phyloP scores from a whole-genome alignment of 2,329 filamentous ascomycete species.

The Westerdykella ornata region DNA sequence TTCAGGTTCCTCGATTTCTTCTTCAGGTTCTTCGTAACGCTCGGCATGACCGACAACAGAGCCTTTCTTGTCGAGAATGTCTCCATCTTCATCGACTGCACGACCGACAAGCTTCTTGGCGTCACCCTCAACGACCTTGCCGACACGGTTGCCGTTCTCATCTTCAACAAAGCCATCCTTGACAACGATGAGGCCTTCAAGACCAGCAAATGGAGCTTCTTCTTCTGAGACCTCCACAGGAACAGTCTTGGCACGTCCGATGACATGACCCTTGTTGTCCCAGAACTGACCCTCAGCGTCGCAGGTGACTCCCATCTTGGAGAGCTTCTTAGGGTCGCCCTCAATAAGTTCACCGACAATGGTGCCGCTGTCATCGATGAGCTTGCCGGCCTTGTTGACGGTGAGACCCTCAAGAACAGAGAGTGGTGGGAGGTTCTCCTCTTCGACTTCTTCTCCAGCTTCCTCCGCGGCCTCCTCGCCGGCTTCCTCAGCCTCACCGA shows the following conservation, averaged over 20 bases:
- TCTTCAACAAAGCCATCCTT: slow-evolving; percentile 47
- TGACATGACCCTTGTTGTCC: slow-evolving; percentile 49
- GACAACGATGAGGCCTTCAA: slow-evolving; percentile 46
- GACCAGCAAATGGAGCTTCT: slow-evolving; percentile 46
- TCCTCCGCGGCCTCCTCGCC: slow-evolving; percentile 23
- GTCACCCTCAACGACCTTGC: slow-evolving; percentile 45
- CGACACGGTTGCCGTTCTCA: slow-evolving; percentile 46
- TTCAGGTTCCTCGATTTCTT: slow-evolving; percentile 43
- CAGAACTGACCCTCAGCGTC: slow-evolving; percentile 48
- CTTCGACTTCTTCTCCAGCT: slow-evolving; percentile 28
- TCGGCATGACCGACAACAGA: slow-evolving; percentile 48
- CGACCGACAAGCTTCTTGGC: slow-evolving; percentile 48
- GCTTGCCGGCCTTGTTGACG: slow-evolving; percentile 48
- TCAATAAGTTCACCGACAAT: slow-evolving; percentile 46
- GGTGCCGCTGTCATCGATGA: slow-evolving; percentile 43
- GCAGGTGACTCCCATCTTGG: slow-evolving; percentile 42
- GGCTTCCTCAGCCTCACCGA: slow-evolving; percentile 25
- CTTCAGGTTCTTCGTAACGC: slow-evolving; percentile 59
- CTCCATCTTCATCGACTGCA: slow-evolving; percentile 47
- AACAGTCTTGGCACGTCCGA: slow-evolving; percentile 46
- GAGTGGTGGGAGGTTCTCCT: slow-evolving; percentile 42
- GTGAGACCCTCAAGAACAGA: slow-evolving; percentile 45
- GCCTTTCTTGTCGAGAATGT: slow-evolving; percentile 50
- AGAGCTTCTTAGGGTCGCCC: slow-evolving; percentile 49
- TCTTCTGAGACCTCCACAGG: slow-evolving; percentile 43